Evolutionary conservation across 2,329 filamentous ascomycete genomes (phyloP).

Genomic region (Escovopsis weberi): DNA sequence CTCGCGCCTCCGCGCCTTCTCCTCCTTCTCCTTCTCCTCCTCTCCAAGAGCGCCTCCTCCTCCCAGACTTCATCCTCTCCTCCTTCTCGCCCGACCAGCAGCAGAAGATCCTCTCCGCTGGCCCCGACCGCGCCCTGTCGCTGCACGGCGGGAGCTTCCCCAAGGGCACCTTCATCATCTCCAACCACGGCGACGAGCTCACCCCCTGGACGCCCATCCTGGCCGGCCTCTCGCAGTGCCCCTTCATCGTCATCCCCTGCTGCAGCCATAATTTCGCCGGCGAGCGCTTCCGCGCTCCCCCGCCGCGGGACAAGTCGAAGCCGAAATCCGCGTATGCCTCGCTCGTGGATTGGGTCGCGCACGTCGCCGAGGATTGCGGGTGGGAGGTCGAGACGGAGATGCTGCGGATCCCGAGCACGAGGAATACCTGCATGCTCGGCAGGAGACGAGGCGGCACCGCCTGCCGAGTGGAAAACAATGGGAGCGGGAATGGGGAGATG

Average conservation of each 20-base stretch:
- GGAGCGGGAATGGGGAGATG: no score
- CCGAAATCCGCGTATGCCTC: slow-evolving; percentile 63
- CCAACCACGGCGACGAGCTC: slow-evolving; percentile 92
- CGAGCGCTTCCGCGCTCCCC: slow-evolving; percentile 52
- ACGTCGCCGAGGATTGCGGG: slow-evolving; percentile 56
- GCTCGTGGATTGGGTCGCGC: slow-evolving; percentile 63
- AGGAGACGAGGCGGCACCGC: slow-evolving; percentile 22
- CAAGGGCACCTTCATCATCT: slow-evolving; percentile 74
- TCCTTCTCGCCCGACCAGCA: not conserved
- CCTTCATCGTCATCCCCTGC: slow-evolving; percentile 89
- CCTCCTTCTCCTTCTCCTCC: slow-evolving; percentile 14
- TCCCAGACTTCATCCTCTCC: slow-evolving; percentile 28
- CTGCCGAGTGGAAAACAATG: slow-evolving; percentile 18
- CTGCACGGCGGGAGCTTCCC: slow-evolving; percentile 53
- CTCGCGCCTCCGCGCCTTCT: slow-evolving; percentile 4
- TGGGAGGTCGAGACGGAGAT: slow-evolving; percentile 71
- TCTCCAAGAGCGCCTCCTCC: slow-evolving; percentile 32
- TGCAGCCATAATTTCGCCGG: slow-evolving; percentile 83
- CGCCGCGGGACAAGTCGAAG: slow-evolving; percentile 34
- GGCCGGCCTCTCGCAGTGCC: slow-evolving; percentile 56
- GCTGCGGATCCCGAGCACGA: slow-evolving; percentile 79
- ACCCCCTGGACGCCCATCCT: slow-evolving; percentile 92
- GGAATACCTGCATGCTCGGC: slow-evolving; percentile 72
- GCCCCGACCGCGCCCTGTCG: not conserved
- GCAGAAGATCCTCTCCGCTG: not conserved